These are phyloP conservation scores for Sisymbrium irio DNA, from an alignment of 345 rosid species.

Conservation along the genomic window DNA sequence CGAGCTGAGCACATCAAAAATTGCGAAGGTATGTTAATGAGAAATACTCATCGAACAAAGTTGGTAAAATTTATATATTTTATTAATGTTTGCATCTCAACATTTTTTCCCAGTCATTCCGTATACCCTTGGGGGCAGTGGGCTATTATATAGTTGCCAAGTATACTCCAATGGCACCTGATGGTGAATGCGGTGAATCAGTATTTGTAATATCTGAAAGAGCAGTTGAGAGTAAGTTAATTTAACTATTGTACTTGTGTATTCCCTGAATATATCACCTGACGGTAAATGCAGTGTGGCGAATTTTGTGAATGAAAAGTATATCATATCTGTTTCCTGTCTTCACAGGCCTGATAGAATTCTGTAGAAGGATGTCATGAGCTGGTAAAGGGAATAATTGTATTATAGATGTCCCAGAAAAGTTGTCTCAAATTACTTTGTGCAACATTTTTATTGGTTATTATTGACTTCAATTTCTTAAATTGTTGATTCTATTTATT, in stretches of 20 bases:
- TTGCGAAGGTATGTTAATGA: conserved; percentile 64
- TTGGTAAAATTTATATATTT: background rate
- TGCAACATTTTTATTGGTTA: too few relatives aligned
- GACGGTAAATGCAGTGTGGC: background rate
- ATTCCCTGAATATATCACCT: background rate
- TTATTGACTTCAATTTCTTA: background rate
- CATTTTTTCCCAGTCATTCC: conserved; percentile 62
- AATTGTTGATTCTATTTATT: background rate
- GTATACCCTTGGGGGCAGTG: conserved; percentile 94
- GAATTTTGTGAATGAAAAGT: background rate
- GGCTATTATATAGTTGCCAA: conserved; percentile 74
- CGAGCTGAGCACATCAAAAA: conserved; percentile 79
- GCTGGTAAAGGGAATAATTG: background rate
- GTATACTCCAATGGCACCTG: conserved; percentile 83
- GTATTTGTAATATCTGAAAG: conserved; percentile 70
- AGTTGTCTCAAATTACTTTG: too few relatives aligned
- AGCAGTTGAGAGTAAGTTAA: conserved; percentile 72
- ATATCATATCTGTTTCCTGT: background rate
- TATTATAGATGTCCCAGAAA: background rate
- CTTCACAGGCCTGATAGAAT: background rate
- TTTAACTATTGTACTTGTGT: background rate
- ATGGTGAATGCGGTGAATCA: conserved; percentile 89
- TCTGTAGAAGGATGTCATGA: background rate
- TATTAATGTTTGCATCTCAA: conserved; percentile 14
- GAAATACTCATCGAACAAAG: background rate